Evolutionary conservation across 106 monocot genomes (phyloP).

Genomic region (Phalaenopsis aphrodite): DNA sequence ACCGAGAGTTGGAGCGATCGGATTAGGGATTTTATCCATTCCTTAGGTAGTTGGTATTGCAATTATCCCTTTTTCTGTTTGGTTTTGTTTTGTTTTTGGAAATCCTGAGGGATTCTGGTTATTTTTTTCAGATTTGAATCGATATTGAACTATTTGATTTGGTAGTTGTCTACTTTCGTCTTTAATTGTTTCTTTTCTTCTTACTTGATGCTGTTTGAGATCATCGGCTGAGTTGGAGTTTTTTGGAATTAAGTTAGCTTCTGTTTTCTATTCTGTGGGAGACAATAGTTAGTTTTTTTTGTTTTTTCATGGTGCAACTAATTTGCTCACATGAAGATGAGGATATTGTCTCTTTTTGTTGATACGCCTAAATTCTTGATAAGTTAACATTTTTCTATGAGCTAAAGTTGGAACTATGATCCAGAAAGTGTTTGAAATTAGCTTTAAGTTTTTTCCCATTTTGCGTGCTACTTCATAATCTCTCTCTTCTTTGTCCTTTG

Average conservation of each 20-base stretch:
- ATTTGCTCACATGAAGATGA: too few species aligned
- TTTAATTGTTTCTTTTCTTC: not conserved
- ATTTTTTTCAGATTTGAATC: not conserved
- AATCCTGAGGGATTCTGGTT: not conserved
- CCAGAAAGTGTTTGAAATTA: too few species aligned
- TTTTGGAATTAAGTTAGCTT: too few species aligned
- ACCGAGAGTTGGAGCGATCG: slow-evolving; percentile 32
- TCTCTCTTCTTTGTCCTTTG: too few species aligned
- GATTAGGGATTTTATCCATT: slow-evolving; percentile 36
- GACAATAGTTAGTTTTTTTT: not conserved
- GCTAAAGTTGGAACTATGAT: too few species aligned
- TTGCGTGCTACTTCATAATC: too few species aligned
- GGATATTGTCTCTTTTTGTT: too few species aligned
- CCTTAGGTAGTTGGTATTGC: slow-evolving; percentile 38
- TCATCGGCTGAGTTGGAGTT: not conserved
- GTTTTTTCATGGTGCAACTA: too few species aligned
- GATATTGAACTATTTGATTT: not conserved
- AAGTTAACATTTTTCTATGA: too few species aligned
- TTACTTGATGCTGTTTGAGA: not conserved
- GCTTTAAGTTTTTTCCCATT: too few species aligned
- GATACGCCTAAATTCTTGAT: too few species aligned
- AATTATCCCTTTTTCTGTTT: not conserved
- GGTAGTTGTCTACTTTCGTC: not conserved
- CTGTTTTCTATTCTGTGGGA: not conserved
- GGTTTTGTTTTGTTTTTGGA: not conserved